Evolutionary conservation across 768 basidiomycete genomes (phyloP), one percentile per base, ranked within the genome.

Genomic region (Pleurotus sapidus): DNA sequence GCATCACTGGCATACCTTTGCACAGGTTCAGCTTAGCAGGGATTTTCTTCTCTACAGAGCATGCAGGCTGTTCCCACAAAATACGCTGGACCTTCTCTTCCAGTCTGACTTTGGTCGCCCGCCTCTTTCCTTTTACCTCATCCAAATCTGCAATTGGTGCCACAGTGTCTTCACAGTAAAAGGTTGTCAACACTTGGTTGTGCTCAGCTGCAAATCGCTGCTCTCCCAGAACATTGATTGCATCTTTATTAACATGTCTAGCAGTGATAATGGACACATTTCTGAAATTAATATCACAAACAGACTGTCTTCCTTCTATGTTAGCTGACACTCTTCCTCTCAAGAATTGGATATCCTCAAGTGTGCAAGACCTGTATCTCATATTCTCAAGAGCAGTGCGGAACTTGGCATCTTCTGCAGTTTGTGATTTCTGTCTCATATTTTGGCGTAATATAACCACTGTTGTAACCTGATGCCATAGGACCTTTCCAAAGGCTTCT

Each of bases 1-100:
- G 66, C 56, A 72, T 69, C 1, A 74, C 60, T 17, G 76, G 75
- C 51, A 72, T 60, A 4, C 70, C 71, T n/a, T 67, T 24, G 57
- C 70, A 72, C 18, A 72, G 45, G 6, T 60, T 53, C 3, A 77
- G 56, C 37, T 67, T 66, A 17, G 66, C 69, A 14, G 70, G 64
- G 25, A 68, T 60, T 49, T 62, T 53, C 23, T 70, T 39, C 20
- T 43, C 42, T n/a, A 20, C 20, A 20, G 42, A 43, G 42, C 42
- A 43, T n/a, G 42, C n/a, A n/a, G 42, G 42, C 20, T 43, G 42
- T 43, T 43, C 42, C 42, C 42, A 43, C 4, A 43, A 20, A 5
- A 43, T 43, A n/a, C 20, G 5, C 42, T 43, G 42, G 20, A 43
- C 8, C 7, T 43, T n/a, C 20, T 43, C 42, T n/a, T 43, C 42